Evolutionary conservation across 306 rosid species (phyloP), one percentile per base, ranked within the genome.

Genomic region (Pyrus betulifolia): DNA sequence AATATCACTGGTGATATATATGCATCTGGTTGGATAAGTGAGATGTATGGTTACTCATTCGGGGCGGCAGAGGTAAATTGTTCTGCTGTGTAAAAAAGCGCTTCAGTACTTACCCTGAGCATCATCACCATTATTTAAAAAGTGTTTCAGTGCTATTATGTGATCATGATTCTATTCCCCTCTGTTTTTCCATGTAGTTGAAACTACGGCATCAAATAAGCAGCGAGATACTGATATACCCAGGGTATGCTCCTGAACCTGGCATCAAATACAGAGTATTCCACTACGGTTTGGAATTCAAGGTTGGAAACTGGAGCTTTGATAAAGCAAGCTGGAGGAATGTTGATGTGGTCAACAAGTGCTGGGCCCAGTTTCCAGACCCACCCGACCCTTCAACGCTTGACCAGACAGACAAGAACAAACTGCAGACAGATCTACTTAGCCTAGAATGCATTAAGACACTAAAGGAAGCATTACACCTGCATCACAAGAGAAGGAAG

Each of bases 41-140:
- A 95, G 87, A 95, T 92, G 99, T 95, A 95, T 79, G 99, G 99
- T 51, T 95, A 95, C 86, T 95, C 99, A 51, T 95, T 95, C 10
- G 99, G 96, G 4, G 99, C 99, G 8, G 99, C 99, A 5, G 99
- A 95, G 99, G 99, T 95, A 95, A 42, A 74, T 75, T 68, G 21
- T 74, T 70, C 21, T 21, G 31, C 69, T 40, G 31, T 45, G 38
- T 31, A 11, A 22, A 55, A 27, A 66, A 59, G 51, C 46, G 18
- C 28, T 27, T 38, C 30, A 49, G 23, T 59, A 17, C 7, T 59
- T 69, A 68, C 67, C 13, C 76, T 61, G 69, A 49, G 19, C 8
- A 4, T 49, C 54, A 49, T 49, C 54, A 49, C 17, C 54, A 49
- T 14, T 49, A 14, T 14, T 49, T 49, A 49, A 5, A 4, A 15